Conservation (phyloP, 2,329 filamentous ascomycete species). For the Verticillium nonalfalfae region DNA sequence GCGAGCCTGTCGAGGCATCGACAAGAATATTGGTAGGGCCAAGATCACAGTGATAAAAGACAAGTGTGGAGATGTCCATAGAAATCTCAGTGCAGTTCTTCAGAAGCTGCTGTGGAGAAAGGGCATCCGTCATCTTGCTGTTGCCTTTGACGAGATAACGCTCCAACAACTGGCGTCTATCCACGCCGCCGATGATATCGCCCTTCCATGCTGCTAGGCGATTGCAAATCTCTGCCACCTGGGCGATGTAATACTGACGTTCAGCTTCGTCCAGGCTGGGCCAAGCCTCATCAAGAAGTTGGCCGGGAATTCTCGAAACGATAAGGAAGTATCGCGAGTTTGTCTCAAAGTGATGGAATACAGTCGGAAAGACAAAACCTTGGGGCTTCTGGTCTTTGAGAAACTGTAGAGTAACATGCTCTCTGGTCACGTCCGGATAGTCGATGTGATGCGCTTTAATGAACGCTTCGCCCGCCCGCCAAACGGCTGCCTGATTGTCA, state of each 20-base stretch:
- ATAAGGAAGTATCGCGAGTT: neutral
- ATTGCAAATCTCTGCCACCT: neutral
- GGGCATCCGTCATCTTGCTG: conserved; percentile 6
- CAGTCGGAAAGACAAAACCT: neutral
- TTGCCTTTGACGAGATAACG: conserved; percentile 7
- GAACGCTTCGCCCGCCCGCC: neutral
- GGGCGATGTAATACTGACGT: neutral
- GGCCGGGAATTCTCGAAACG: neutral
- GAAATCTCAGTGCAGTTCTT: conserved; percentile 9
- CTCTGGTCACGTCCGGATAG: neutral
- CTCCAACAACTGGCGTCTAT: conserved; percentile 4
- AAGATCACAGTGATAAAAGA: conserved; percentile 14
- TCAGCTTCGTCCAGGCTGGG: neutral
- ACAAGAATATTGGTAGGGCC: conserved; percentile 1
- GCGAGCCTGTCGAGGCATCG: conserved; percentile 4
- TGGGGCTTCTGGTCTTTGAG: neutral
- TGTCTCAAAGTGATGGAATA: neutral
- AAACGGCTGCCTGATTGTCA: neutral
- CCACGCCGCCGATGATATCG: neutral
- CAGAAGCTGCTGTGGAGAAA: conserved; percentile 9
- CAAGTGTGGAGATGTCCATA: conserved; percentile 12
- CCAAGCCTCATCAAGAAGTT: neutral
- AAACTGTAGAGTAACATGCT: neutral
- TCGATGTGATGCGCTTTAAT: neutral
- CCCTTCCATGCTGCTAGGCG: neutral